Evolutionary conservation across 495 filamentous ascomycete genomes (phyloP).

Genomic region (Delitschia confertaspora): DNA sequence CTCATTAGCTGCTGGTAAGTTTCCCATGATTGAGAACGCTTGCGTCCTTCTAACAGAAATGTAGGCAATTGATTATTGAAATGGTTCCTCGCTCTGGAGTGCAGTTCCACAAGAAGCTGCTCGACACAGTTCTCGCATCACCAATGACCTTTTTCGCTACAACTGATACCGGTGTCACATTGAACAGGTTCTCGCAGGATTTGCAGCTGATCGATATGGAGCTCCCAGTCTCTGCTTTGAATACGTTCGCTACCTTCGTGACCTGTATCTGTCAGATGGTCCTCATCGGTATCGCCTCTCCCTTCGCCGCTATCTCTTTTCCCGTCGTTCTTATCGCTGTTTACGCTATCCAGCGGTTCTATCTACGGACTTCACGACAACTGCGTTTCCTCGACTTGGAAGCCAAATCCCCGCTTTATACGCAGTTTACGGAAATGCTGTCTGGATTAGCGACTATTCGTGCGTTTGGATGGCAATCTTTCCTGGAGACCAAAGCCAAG

Average conservation of each 20-base stretch:
- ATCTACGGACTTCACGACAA: conserved; percentile 33
- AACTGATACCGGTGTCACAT: conserved; percentile 39
- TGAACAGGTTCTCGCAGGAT: conserved; percentile 43
- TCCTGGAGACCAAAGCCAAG: conserved; percentile 34
- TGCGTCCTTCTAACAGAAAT: background rate
- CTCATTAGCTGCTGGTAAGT: conserved; percentile 41
- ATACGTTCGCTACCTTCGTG: conserved; percentile 41
- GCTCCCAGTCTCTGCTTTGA: conserved; percentile 38
- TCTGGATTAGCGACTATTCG: conserved; percentile 43
- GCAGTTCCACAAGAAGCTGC: conserved; percentile 42
- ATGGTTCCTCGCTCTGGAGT: conserved; percentile 48
- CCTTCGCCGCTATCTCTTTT: conserved; percentile 44
- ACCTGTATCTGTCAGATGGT: conserved; percentile 44
- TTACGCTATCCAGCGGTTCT: conserved; percentile 28
- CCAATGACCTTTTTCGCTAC: conserved; percentile 35
- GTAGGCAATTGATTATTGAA: conserved; percentile 43
- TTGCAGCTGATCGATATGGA: conserved; percentile 39
- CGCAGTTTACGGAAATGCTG: conserved; percentile 39
- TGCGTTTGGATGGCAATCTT: conserved; percentile 48
- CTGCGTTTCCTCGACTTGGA: conserved; percentile 32
- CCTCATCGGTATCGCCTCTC: conserved; percentile 43
- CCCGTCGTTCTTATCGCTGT: conserved; percentile 37
- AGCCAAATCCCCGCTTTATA: conserved; percentile 30
- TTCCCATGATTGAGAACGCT: background rate
- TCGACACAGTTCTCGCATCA: conserved; percentile 42